A percentile compares a stretch with the other conserved stretches of the same genome.
Conservation (phyloP, 1,139 yeast genomes). For the Candida labiduridarum region DNA sequence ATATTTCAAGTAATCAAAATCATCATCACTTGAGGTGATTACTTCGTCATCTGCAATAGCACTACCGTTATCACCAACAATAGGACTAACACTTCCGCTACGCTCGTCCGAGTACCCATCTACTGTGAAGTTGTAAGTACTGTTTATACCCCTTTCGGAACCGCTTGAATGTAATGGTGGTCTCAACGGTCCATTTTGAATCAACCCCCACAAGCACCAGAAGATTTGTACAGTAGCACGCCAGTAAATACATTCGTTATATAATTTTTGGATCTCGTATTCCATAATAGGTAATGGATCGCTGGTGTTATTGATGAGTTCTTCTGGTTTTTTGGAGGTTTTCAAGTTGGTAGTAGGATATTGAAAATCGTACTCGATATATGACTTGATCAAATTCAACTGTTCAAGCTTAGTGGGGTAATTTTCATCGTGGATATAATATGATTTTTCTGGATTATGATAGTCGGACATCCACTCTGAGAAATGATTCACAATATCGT, state of each 20-base stretch:
- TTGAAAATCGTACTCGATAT: slow-evolving; percentile 58
- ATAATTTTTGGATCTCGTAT: slow-evolving; percentile 57
- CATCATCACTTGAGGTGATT: slow-evolving; percentile 56
- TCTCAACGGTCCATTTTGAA: slow-evolving; percentile 61
- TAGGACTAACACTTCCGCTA: background rate
- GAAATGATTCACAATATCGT: slow-evolving; percentile 85
- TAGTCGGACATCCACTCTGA: slow-evolving; percentile 98
- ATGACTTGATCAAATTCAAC: slow-evolving; percentile 70
- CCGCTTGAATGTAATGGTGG: slow-evolving; percentile 17
- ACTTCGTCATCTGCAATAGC: slow-evolving; percentile 29
- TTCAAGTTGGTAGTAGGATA: slow-evolving; percentile 38
- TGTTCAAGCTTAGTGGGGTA: slow-evolving; percentile 74
- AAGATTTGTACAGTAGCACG: slow-evolving; percentile 75
- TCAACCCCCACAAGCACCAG: slow-evolving; percentile 93
- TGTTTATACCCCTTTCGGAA: slow-evolving; percentile 35
- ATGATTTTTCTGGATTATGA: slow-evolving; percentile 64
- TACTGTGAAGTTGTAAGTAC: slow-evolving; percentile 44
- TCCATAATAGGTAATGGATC: slow-evolving; percentile 39
- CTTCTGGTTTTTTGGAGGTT: slow-evolving; percentile 20
- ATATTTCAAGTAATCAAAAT: slow-evolving; percentile 78
- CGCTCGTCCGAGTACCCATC: slow-evolving; percentile 22
- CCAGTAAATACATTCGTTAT: slow-evolving; percentile 74
- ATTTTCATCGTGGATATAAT: slow-evolving; percentile 53
- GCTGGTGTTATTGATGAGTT: slow-evolving; percentile 15
- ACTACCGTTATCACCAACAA: slow-evolving; percentile 6